Conservation (phyloP, 495 filamentous ascomycete species). For the Terfezia claveryi region DNA sequence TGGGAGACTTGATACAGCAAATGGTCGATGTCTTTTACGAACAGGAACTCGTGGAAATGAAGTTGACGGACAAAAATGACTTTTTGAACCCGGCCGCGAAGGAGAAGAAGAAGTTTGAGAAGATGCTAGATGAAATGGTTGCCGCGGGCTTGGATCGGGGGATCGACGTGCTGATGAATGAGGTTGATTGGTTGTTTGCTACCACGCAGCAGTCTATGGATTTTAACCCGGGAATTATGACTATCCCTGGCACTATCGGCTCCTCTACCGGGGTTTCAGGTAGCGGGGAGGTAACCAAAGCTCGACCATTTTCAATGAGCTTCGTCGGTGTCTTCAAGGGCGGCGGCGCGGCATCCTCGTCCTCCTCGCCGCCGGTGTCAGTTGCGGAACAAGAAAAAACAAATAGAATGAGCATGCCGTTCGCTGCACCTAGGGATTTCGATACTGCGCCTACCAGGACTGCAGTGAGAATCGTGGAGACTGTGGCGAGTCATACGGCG, state of each 20-base stretch:
- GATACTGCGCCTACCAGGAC: slow-evolving; percentile 70
- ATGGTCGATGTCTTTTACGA: slow-evolving; percentile 99
- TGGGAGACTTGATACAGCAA: slow-evolving; percentile 92
- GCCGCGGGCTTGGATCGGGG: slow-evolving; percentile 91
- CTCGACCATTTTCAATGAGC: neutral
- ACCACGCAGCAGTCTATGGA: slow-evolving; percentile 71
- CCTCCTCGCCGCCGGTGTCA: neutral
- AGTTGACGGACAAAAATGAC: slow-evolving; percentile 77
- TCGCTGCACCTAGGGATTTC: slow-evolving; percentile 15
- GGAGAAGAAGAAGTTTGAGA: slow-evolving; percentile 96
- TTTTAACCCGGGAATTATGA: slow-evolving; percentile 54
- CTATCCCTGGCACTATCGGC: slow-evolving; percentile 9
- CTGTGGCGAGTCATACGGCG: slow-evolving; percentile 67
- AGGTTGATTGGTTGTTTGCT: slow-evolving; percentile 86
- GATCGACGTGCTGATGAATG: slow-evolving; percentile 94
- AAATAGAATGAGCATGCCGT: slow-evolving; percentile 24
- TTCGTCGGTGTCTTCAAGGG: neutral
- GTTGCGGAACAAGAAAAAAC: slow-evolving; percentile 8
- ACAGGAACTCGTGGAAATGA: slow-evolving; percentile 64
- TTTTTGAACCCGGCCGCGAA: slow-evolving; percentile 78
- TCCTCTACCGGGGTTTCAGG: neutral
- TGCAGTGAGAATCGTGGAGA: slow-evolving; percentile 55
- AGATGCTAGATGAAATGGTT: slow-evolving; percentile 94
- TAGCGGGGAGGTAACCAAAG: neutral
- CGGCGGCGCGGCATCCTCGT: neutral